Evolutionary conservation across 495 filamentous ascomycete genomes (phyloP).

Genomic region (Xylaria nigripes): DNA sequence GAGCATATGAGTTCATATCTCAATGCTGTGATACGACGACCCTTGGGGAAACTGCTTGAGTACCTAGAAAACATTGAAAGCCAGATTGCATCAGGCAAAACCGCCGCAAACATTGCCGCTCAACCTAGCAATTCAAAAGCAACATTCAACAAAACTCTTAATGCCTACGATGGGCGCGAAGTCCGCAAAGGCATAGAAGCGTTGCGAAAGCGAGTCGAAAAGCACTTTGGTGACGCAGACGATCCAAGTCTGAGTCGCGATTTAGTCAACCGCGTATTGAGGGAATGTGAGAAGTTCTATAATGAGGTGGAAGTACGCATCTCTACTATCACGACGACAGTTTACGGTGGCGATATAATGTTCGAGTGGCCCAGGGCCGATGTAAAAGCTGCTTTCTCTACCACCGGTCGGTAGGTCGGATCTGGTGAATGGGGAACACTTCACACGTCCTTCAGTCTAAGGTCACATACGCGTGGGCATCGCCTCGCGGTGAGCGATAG

Average conservation of each 20-base stretch:
- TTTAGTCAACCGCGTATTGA: slow-evolving; percentile 69
- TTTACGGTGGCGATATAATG: slow-evolving; percentile 47
- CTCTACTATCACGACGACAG: slow-evolving; percentile 50
- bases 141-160: slow-evolving; percentile 76
- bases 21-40: slow-evolving; percentile 77
- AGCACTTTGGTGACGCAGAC: slow-evolving; percentile 88
- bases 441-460: slow-evolving; percentile 10
- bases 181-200: slow-evolving; percentile 76
- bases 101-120: slow-evolving; percentile 46
- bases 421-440: slow-evolving; percentile 23
- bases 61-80: slow-evolving; percentile 78
- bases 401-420: slow-evolving; percentile 33
- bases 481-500: slow-evolving; percentile 6
- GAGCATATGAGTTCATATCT: slow-evolving; percentile 86
- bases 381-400: slow-evolving; percentile 43
- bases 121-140: slow-evolving; percentile 71
- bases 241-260: slow-evolving; percentile 56
- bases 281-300: slow-evolving; percentile 74
- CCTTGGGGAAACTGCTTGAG: slow-evolving; percentile 82
- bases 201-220: slow-evolving; percentile 83
- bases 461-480: neutral
- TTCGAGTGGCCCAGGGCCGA: slow-evolving; percentile 49
- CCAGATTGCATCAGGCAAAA: slow-evolving; percentile 47
- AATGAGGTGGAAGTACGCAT: slow-evolving; percentile 63
- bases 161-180: slow-evolving; percentile 72